Base-by-base conservation (phyloP, 2,329 filamentous ascomycete species). In the Zymoseptoria crescenta region DNA sequence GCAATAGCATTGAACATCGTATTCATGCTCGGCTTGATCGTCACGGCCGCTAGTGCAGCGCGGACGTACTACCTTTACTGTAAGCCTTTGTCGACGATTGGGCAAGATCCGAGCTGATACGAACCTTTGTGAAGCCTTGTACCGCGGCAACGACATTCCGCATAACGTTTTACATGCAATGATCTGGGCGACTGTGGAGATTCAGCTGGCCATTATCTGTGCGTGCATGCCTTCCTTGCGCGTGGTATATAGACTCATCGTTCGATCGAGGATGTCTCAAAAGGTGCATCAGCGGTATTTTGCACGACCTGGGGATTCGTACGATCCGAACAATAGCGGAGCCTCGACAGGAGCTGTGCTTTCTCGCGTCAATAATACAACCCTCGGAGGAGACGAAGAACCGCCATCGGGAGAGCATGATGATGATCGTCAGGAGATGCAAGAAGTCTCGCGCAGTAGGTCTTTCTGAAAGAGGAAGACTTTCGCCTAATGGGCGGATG, bases 161-260 rank as follows among this genome's bases (percentile, higher is more conserved):
- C 30, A 35, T 13, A 13, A 35, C 16, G 30, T 35, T 13, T 8
- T 35, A 35, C 16, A 8, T 4, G 30, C 30, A 8, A 8, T 35
- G 4, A 35, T 35, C 49, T 71, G 67, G 67, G 65, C 64, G 3
- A 41, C 67, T 13, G 57, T 70, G 29, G 69, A 72, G 57, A 62
- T 62, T 19, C 68, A 71, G 21, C 61, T 71, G 1, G 69, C 65
- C 27, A 67, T 72, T 45, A 69, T 72, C 56, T 71, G 68, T 55
- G 67, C 70, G 2, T 69, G 68, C 53, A 65, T 68, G 8, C 70
- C 70, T 0, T 65, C 64, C 1, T 55, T 70, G 4, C 67, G 70
- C 9, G 68, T 65, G 4, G 67, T 72, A 59, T 66, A 70, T 58
- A 62, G 68, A 1, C 21, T 41, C 9, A 16, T 41, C 16, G 35